phyloP scores from a whole-genome alignment of 2,329 filamentous ascomycete genomes.

The Ophiostoma angusticollis region DNA sequence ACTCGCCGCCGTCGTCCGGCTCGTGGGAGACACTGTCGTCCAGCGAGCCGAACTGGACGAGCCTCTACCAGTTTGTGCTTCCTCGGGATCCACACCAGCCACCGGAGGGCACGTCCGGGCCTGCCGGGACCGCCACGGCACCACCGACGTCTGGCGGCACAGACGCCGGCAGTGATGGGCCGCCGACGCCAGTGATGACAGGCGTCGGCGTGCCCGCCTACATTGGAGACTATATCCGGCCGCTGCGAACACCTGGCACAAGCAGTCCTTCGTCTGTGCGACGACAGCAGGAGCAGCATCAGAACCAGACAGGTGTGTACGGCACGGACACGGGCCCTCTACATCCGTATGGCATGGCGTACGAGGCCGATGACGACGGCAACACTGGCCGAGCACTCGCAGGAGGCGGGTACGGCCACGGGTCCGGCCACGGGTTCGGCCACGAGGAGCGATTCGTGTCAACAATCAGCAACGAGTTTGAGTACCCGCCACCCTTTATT shows the following conservation, averaged over 20 bases:
- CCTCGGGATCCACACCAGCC: too few species aligned
- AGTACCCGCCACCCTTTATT: slow-evolving; percentile 9
- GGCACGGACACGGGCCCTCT: neutral
- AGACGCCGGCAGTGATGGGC: slow-evolving; percentile 5
- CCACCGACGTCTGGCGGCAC: neutral
- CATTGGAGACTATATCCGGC: too few species aligned
- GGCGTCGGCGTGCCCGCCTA: slow-evolving; percentile 3
- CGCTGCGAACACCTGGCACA: too few species aligned
- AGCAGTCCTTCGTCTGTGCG: neutral
- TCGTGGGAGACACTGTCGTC: slow-evolving; percentile 14
- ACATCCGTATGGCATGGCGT: neutral
- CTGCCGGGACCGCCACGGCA: neutral
- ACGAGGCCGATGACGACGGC: neutral
- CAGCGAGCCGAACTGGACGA: slow-evolving; percentile 14
- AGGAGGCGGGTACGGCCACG: slow-evolving; percentile 2
- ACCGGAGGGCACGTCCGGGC: too few species aligned
- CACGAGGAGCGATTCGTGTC: slow-evolving; percentile 2
- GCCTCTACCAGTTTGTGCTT: slow-evolving; percentile 9
- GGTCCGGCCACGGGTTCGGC: slow-evolving; percentile 6
- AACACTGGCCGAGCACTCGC: neutral
- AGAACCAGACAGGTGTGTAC: slow-evolving; percentile 2
- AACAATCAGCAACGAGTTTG: slow-evolving; percentile 4
- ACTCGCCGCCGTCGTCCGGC: slow-evolving; percentile 5
- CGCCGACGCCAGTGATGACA: neutral
- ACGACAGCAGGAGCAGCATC: slow-evolving; percentile 1